Conservation (phyloP, 2,329 filamentous ascomycete genomes). For the Metarhizium anisopliae region DNA sequence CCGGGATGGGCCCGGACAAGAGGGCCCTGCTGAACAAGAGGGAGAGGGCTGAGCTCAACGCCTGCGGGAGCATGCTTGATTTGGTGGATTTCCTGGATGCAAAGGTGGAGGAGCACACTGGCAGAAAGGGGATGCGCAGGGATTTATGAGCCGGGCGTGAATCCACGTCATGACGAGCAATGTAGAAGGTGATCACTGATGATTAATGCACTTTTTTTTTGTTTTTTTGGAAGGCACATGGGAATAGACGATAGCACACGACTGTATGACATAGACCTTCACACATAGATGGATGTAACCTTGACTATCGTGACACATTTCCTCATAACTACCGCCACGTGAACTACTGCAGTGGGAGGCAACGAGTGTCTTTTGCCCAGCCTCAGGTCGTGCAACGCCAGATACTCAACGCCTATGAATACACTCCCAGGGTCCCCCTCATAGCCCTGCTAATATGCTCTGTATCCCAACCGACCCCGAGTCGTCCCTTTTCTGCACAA, state of each 20-base stretch:
- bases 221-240: neutral
- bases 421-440: neutral
- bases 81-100: slow-evolving; percentile 53
- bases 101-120: slow-evolving; percentile 29
- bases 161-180: neutral
- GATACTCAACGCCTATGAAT: too few relatives aligned
- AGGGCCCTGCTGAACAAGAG: slow-evolving; percentile 43
- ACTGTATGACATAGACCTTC: neutral
- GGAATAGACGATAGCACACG: neutral
- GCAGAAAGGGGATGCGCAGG: slow-evolving; percentile 21
- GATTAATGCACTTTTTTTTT: neutral
- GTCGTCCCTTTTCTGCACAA: slow-evolving; percentile 80
- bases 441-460: slow-evolving; percentile 63
- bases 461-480: slow-evolving; percentile 73
- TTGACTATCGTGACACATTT: neutral
- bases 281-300: neutral
- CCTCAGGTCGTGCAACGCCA: too few relatives aligned
- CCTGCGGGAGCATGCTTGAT: slow-evolving; percentile 44
- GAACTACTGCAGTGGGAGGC: neutral
- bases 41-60: slow-evolving; percentile 43
- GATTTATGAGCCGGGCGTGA: slow-evolving; percentile 18
- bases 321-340: neutral
- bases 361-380: neutral
- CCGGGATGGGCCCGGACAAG: slow-evolving; percentile 46
- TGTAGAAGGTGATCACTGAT: too few relatives aligned